phyloP scores from a whole-genome alignment of 2,329 filamentous ascomycete genomes.

The Monosporascus sp. region DNA sequence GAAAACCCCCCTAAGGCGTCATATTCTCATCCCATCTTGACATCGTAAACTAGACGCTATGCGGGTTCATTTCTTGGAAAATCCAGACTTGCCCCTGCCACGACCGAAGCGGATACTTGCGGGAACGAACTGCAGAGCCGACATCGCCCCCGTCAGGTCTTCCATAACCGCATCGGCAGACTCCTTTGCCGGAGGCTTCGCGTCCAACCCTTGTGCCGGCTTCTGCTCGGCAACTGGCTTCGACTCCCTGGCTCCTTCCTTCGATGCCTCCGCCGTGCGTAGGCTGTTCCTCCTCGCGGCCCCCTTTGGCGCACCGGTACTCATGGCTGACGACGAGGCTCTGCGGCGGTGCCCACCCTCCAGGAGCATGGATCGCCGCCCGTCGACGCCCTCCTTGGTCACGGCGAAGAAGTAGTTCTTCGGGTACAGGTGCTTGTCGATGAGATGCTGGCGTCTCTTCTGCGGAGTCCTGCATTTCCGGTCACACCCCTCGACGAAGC shows the following conservation, averaged over 20 bases:
- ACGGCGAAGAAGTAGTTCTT: constrained; percentile 83
- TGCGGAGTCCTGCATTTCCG: constrained; percentile 75
- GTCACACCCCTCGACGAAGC: constrained; percentile 86
- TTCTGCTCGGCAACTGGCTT: constrained; percentile 1
- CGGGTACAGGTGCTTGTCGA: constrained; percentile 92
- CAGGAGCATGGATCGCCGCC: constrained; percentile 70
- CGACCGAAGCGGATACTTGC: constrained; percentile 61
- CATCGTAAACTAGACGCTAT: constrained; percentile 4
- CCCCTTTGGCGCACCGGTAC: constrained; percentile 17
- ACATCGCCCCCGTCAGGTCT: constrained; percentile 62
- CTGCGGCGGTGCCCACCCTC: constrained; percentile 45
- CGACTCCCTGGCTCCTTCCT: constrained; percentile 6
- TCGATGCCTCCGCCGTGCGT: constrained; percentile 11
- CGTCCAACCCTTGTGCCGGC: constrained; percentile 8
- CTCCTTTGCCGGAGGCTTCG: constrained; percentile 10
- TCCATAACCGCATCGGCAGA: constrained; percentile 51
- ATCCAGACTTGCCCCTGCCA: constrained; percentile 46
- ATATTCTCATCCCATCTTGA: too few species aligned
- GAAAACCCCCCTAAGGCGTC: constrained; percentile 9
- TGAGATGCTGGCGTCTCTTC: constrained; percentile 81
- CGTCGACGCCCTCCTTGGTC: constrained; percentile 85
- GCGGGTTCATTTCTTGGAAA: constrained; percentile 39
- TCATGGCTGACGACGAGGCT: constrained; percentile 38
- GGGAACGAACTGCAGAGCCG: constrained; percentile 65
- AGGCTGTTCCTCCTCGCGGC: constrained; percentile 24